Base-by-base conservation (phyloP, 164 flowering plant species). In the Chimonanthus salicifolius region DNA sequence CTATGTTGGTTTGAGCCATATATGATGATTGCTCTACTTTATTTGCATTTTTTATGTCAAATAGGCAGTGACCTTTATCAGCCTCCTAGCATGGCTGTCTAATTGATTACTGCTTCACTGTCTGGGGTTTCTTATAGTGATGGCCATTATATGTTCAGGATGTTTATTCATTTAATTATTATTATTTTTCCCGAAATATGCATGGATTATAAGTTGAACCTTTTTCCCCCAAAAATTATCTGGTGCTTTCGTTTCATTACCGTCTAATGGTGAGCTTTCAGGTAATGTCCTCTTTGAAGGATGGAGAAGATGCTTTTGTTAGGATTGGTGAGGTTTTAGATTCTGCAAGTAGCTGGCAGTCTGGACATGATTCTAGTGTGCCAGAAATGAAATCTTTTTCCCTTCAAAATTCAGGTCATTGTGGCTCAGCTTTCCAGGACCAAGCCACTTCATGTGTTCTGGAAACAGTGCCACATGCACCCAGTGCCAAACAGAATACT, bases 261-360 rank as follows among this genome's bases (percentile, higher is more conserved):
- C 0, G 33, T 20, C 33, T 33, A 33, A 33, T 33, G 33, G 33
- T 33, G 33, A 49, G 49, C 13, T 69, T 45, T 68, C 73, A 89
- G 94, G 90, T 85, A 49, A 54, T 84, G 74, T 78, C 82, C 46
- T 76, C 87, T 15, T 64, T 84, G 64, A 86, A 82, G 77, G 79
- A 80, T 49, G 83, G 80, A 51, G 87, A 79, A 74, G 74, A 85
- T 76, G 79, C 78, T 47, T 72, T 69, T 73, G 73, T 74, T 47
- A 82, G 76, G 80, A 79, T 83, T 78, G 89, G 88, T 46, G 87
- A 85, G 62, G 85, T 84, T 64, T 76, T 88, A 71, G 90, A 84
- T 73, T 81, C 78, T 62, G 79, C 78, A 20, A 80, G 73, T 69
- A 81, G 71, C 71, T 79, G 21, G 70, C 77, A 79, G 50, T 72